Conservation (phyloP, 208 protist species). For the Trypanosoma cruzi region DNA sequence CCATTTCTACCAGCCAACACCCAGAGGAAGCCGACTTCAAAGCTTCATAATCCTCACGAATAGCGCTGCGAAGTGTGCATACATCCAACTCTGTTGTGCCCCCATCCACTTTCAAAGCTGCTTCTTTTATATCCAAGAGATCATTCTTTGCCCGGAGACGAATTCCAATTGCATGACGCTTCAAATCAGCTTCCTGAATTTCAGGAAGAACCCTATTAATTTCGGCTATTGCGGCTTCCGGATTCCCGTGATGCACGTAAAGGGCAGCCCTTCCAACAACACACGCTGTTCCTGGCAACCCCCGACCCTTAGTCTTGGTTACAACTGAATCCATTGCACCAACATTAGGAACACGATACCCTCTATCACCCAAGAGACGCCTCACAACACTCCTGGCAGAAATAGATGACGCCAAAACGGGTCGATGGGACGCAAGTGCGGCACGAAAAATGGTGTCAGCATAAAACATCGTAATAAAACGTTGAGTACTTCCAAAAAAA, state of each 20-base stretch:
- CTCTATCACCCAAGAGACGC: conserved; percentile 59
- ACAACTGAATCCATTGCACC: conserved; percentile 63
- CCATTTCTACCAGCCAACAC: conserved; percentile 84
- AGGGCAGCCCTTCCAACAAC: conserved; percentile 46
- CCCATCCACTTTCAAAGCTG: conserved; percentile 69
- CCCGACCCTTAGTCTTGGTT: conserved; percentile 78
- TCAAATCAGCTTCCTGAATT: conserved; percentile 63
- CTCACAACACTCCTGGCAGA: conserved; percentile 46
- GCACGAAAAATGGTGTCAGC: conserved; percentile 37
- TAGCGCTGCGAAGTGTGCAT: conserved; percentile 52
- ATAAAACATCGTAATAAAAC: conserved; percentile 50
- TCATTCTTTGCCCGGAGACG: conserved; percentile 69
- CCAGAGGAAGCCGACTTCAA: conserved; percentile 53
- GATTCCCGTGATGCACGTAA: conserved; percentile 57
- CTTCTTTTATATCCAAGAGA: conserved; percentile 77
- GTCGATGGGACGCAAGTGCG: conserved; percentile 68
- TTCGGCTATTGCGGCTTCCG: conserved; percentile 49
- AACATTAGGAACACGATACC: conserved; percentile 41
- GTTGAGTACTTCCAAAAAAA: conserved; percentile 17
- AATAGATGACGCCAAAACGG: conserved; percentile 66
- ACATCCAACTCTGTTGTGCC: conserved; percentile 82
- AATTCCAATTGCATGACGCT: conserved; percentile 64
- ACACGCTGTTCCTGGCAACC: conserved; percentile 57
- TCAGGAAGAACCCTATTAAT: conserved; percentile 62
- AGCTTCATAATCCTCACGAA: conserved; percentile 63